phyloP scores from a whole-genome alignment of 129 eudicot species.

The Helichrysum umbraculigerum region DNA sequence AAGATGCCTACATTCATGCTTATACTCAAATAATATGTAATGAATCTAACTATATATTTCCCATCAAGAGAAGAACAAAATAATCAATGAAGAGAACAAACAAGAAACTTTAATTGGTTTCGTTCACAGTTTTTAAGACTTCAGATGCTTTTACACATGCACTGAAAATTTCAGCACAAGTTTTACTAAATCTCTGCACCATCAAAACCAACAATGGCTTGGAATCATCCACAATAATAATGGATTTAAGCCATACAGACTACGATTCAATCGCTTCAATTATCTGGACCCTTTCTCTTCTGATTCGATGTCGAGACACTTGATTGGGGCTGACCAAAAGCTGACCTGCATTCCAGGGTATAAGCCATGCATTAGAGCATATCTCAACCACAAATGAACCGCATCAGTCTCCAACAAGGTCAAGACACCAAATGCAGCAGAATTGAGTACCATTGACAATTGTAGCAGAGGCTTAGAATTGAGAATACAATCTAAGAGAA shows the following conservation, averaged over 20 bases:
- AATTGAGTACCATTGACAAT: background rate
- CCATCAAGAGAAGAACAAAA: too few relatives aligned
- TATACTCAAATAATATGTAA: too few relatives aligned
- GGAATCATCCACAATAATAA: background rate
- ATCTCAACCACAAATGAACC: background rate
- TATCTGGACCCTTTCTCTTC: background rate
- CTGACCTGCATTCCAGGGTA: slow-evolving; percentile 55
- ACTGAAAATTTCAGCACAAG: background rate
- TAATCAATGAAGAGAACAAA: too few relatives aligned
- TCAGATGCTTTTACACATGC: background rate
- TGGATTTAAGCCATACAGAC: background rate
- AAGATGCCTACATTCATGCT: too few relatives aligned
- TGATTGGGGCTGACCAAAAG: slow-evolving; percentile 55
- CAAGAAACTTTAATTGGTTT: too few relatives aligned
- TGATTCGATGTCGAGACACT: background rate
- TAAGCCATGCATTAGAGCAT: background rate
- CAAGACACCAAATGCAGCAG: background rate
- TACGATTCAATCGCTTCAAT: background rate
- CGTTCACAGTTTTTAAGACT: too few relatives aligned
- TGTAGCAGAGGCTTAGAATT: background rate
- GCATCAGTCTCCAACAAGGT: background rate
- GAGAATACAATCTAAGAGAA: background rate
- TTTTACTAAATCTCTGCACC: background rate
- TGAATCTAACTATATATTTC: too few relatives aligned
- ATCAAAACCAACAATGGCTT: background rate